phyloP scores from a whole-genome alignment of 352 stramenopile genomes.

The Pythium volutum region DNA sequence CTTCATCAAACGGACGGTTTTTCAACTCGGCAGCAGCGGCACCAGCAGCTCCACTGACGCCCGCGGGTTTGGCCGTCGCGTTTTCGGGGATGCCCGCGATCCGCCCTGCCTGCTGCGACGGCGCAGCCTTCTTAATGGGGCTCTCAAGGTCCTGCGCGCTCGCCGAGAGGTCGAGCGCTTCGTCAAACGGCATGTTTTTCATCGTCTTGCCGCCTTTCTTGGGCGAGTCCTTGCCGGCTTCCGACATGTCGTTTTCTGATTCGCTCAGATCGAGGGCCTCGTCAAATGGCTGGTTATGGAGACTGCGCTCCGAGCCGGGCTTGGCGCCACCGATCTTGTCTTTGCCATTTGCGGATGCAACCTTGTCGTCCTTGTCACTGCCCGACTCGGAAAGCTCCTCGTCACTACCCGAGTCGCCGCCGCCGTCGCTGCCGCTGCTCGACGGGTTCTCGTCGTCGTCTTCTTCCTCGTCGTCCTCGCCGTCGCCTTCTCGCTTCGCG shows the following conservation, averaged over 20 bases:
- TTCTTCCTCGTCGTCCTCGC: slow-evolving; percentile 28
- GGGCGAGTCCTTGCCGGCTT: slow-evolving; percentile 46
- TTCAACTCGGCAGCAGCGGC: slow-evolving; percentile 52
- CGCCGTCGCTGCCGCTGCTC: slow-evolving; percentile 38
- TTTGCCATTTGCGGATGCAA: slow-evolving; percentile 3
- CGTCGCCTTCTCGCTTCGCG: slow-evolving; percentile 37
- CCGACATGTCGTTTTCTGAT: slow-evolving; percentile 49
- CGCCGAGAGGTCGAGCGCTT: slow-evolving; percentile 77
- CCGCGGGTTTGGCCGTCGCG: slow-evolving; percentile 14
- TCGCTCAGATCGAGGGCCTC: slow-evolving; percentile 87
- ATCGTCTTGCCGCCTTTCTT: slow-evolving; percentile 52
- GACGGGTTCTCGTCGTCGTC: slow-evolving; percentile 40
- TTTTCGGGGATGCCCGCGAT: slow-evolving; percentile 13
- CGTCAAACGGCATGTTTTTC: slow-evolving; percentile 81
- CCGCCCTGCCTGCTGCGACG: slow-evolving; percentile 7
- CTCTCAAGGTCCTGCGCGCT: slow-evolving; percentile 78
- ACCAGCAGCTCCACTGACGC: background rate
- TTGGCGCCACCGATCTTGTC: slow-evolving; percentile 20
- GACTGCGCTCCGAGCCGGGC: slow-evolving; percentile 39
- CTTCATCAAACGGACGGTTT: slow-evolving; percentile 85
- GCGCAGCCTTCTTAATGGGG: slow-evolving; percentile 33
- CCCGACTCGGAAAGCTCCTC: slow-evolving; percentile 75
- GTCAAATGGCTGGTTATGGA: slow-evolving; percentile 85
- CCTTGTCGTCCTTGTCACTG: slow-evolving; percentile 39
- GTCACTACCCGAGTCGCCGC: slow-evolving; percentile 56